phyloP scores from a whole-genome alignment of 495 filamentous ascomycete genomes.

The Hypoxylon rickii region DNA sequence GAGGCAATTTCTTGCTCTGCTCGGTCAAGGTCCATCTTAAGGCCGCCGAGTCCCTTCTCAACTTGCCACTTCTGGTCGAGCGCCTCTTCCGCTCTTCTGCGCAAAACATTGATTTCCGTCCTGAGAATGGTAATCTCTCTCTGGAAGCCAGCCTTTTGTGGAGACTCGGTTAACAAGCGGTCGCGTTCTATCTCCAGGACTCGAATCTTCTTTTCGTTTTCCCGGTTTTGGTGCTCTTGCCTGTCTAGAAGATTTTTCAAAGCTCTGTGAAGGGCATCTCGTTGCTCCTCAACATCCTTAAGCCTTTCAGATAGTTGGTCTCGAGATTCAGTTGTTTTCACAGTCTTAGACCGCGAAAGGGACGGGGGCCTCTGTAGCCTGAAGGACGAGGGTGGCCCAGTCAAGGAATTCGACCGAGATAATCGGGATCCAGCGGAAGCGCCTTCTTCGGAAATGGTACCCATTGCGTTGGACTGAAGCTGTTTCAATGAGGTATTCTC shows the following conservation, averaged over 20 bases:
- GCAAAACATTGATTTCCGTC: conserved; percentile 81
- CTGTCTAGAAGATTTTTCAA: conserved; percentile 85
- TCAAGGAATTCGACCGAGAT: conserved; percentile 52
- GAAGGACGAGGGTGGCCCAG: conserved; percentile 37
- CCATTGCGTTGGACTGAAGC: conserved; percentile 28
- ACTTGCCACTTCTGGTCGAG: conserved; percentile 96
- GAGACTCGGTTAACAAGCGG: conserved; percentile 68
- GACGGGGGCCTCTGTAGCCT: conserved; percentile 42
- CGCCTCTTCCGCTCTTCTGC: conserved; percentile 89
- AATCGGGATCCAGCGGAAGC: conserved; percentile 33
- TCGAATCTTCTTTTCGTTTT: conserved; percentile 76
- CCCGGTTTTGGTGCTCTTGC: conserved; percentile 77
- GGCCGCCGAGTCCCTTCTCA: conserved; percentile 86
- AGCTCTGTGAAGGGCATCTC: conserved; percentile 87
- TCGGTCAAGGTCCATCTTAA: conserved; percentile 97
- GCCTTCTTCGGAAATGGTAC: conserved; percentile 38
- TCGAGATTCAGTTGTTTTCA: conserved; percentile 65
- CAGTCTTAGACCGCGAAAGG: conserved; percentile 63
- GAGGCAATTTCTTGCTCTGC: conserved; percentile 89
- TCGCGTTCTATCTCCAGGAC: conserved; percentile 79
- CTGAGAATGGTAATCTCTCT: conserved; percentile 77
- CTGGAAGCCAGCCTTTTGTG: conserved; percentile 77
- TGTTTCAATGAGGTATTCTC: conserved; percentile 61
- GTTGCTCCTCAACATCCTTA: conserved; percentile 90
- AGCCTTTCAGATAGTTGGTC: conserved; percentile 80